Percentiles rank a stretch among this genome's conserved stretches.
Conservation (phyloP, 495 filamentous ascomycete species). For the Penicillium cosmopolitanum region DNA sequence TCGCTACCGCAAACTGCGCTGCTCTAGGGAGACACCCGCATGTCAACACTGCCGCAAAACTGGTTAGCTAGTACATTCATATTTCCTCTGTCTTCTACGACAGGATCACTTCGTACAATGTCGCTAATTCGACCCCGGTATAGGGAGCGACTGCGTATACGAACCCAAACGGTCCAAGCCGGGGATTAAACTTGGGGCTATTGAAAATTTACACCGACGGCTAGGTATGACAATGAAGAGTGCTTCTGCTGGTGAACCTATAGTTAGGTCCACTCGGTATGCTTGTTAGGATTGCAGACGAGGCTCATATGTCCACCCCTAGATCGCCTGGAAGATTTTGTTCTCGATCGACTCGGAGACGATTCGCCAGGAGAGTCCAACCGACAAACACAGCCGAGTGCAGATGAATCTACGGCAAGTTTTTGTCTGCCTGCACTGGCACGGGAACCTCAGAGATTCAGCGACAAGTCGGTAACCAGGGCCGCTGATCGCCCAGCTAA, state of each 20-base stretch:
- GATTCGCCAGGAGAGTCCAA: not conserved
- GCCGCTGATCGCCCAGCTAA: not conserved
- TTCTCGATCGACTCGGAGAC: not conserved
- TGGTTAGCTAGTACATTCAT: constrained; percentile 5
- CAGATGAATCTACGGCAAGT: not conserved
- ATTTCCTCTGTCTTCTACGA: not conserved
- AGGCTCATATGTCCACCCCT: not conserved
- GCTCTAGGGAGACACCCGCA: constrained; percentile 21
- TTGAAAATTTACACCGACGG: constrained; percentile 28
- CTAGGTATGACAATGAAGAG: constrained; percentile 26
- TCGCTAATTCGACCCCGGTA: constrained; percentile 3
- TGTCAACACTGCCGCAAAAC: constrained; percentile 10
- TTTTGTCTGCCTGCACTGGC: not conserved
- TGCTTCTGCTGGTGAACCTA: not conserved
- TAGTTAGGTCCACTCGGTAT: too few species aligned
- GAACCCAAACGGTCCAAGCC: constrained; percentile 26
- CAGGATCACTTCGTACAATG: not conserved
- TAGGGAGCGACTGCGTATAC: constrained; percentile 22
- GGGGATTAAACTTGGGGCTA: constrained; percentile 28
- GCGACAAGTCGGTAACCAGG: not conserved
- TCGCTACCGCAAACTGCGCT: constrained; percentile 23
- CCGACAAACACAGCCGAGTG: not conserved
- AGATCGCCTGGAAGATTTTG: not conserved
- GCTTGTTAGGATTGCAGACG: not conserved
- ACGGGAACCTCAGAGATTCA: not conserved